These are phyloP conservation scores for Kazachstania psychrophila DNA, from an alignment of 805 yeast species.

Conservation along the genomic window DNA sequence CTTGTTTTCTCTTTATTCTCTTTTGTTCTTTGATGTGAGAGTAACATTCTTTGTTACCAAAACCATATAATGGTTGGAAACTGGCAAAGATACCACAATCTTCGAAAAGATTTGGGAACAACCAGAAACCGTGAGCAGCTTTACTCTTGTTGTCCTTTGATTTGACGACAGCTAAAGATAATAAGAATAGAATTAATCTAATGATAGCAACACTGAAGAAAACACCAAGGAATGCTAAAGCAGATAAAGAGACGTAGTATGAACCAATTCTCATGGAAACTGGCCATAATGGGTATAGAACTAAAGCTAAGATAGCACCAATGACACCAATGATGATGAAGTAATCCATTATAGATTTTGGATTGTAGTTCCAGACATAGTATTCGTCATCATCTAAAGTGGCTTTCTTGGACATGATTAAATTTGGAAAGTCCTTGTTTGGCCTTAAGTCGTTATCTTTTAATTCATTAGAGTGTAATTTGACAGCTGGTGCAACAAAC, in stretches of 20 bases:
- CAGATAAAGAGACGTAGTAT: conserved; percentile 77
- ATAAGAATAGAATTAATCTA: conserved; percentile 57
- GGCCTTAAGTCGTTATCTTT: conserved; percentile 54
- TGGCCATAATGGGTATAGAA: conserved; percentile 94
- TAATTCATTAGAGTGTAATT: conserved; percentile 61
- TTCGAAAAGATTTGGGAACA: conserved; percentile 90
- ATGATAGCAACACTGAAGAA: conserved; percentile 74
- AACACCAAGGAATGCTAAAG: conserved; percentile 61
- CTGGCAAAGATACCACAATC: conserved; percentile 92
- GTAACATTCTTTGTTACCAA: conserved; percentile 45
- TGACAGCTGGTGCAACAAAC: conserved; percentile 65
- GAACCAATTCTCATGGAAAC: conserved; percentile 77
- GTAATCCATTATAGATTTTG: conserved; percentile 44
- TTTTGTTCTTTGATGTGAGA: conserved; percentile 26
- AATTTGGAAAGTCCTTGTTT: conserved; percentile 53
- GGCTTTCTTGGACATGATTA: conserved; percentile 48
- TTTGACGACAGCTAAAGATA: conserved; percentile 24
- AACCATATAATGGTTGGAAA: conserved; percentile 81
- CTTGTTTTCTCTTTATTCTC: conserved; percentile 24
- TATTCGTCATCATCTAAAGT: conserved; percentile 57
- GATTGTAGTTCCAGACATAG: conserved; percentile 74
- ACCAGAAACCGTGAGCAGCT: conserved; percentile 61
- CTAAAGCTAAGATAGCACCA: conserved; percentile 57
- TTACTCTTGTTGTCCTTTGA: conserved; percentile 33
- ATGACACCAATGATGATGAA: conserved; percentile 34